These are phyloP conservation scores for Colletotrichum gloeosporioides DNA, from an alignment of 2,329 filamentous ascomycete species.

Conservation along the genomic window DNA sequence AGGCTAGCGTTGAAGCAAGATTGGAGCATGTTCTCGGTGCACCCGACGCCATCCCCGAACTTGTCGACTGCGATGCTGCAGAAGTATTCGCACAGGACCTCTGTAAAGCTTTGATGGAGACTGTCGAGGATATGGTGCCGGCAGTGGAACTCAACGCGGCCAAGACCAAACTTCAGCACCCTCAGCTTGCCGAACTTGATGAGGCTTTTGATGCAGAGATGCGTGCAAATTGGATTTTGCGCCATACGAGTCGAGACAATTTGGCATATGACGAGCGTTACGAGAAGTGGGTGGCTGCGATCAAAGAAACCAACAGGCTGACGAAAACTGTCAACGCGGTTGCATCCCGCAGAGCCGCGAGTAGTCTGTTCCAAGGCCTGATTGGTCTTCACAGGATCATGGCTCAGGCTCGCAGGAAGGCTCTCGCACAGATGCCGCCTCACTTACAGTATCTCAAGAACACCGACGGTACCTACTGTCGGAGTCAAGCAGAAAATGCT, in stretches of 20 bases:
- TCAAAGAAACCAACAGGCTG: neutral
- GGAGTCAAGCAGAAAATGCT: neutral
- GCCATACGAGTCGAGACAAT: neutral
- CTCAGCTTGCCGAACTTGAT: neutral
- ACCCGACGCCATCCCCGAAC: neutral
- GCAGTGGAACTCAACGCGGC: fast-evolving
- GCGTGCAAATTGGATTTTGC: fast-evolving
- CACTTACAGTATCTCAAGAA: neutral
- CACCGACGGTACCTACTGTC: neutral
- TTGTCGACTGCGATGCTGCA: neutral
- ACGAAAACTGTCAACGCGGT: no score
- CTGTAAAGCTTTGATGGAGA: neutral
- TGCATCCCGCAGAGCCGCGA: no score
- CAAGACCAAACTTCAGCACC: neutral
- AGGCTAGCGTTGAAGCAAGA: neutral
- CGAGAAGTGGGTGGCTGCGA: neutral
- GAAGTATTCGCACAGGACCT: neutral
- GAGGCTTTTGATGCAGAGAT: neutral
- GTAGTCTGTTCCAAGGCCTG: no score
- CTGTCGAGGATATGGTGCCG: neutral
- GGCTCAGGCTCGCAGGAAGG: neutral
- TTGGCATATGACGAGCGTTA: neutral
- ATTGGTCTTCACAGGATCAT: neutral
- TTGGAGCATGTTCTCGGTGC: neutral
- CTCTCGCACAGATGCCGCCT: neutral